A percentile compares a stretch with the other conserved stretches of the same genome.
These are phyloP conservation scores for Hondaea fermentalgiana DNA, from an alignment of 108 stramenopile genomes.

Conservation along the genomic window DNA sequence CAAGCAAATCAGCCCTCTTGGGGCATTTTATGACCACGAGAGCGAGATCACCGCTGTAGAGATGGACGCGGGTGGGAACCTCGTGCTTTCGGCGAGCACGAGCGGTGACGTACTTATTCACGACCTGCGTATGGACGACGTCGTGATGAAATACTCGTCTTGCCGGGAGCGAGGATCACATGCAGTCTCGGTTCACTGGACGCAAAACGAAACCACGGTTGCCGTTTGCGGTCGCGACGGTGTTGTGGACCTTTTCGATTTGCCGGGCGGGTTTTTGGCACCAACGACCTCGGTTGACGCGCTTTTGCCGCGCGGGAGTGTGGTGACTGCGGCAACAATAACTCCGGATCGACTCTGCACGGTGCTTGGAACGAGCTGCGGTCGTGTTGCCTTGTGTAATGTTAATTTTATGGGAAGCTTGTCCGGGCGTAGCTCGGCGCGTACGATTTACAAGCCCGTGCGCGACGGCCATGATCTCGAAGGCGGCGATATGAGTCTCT, in stretches of 20 bases:
- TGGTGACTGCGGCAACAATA: background rate
- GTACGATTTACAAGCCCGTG: background rate
- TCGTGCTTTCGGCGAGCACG: background rate
- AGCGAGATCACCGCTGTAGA: constrained; percentile 27
- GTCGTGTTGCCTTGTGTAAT: background rate
- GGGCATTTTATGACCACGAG: constrained; percentile 44
- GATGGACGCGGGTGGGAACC: constrained; percentile 18
- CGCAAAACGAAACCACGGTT: background rate
- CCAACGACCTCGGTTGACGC: background rate
- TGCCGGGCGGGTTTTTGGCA: background rate
- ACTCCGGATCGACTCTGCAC: constrained; percentile 4
- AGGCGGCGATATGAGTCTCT: background rate
- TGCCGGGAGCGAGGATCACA: background rate
- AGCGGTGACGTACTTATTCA: background rate
- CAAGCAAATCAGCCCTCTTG: background rate
- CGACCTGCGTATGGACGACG: background rate
- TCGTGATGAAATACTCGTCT: background rate
- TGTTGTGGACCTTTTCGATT: background rate
- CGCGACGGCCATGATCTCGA: background rate
- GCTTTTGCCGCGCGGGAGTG: background rate
- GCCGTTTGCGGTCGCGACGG: background rate
- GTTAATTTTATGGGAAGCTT: background rate
- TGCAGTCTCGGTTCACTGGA: background rate
- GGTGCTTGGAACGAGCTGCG: constrained; percentile 12
- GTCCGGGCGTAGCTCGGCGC: background rate